Conservation (phyloP, 2,329 filamentous ascomycete genomes). For the Colletotrichum falcatum region DNA sequence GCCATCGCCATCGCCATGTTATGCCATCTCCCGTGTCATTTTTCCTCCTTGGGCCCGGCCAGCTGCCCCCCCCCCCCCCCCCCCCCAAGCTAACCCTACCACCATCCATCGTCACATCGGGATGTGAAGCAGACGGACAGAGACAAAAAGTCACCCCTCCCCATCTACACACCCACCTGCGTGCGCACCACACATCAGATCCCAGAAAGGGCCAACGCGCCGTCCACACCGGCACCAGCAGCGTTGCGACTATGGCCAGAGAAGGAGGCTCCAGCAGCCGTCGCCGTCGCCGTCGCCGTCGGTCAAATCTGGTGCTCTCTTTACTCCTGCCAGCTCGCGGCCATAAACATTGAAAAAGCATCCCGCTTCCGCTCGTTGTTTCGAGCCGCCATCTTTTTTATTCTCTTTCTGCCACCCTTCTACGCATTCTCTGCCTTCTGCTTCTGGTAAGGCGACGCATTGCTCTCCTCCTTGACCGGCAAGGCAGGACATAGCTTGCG, state of each 20-base stretch:
- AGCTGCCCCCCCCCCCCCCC: background rate
- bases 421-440: background rate
- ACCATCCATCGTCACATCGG: background rate
- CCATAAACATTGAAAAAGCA: constrained; percentile 30
- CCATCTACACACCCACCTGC: background rate
- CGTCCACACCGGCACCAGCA: constrained; percentile 3
- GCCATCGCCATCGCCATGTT: constrained; percentile 10
- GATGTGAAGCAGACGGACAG: background rate
- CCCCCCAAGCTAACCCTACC: background rate
- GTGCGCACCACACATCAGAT: background rate
- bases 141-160: background rate
- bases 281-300: background rate
- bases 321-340: background rate
- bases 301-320: background rate
- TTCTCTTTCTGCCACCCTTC: background rate
- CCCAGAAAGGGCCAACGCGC: background rate
- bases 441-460: constrained; percentile 20
- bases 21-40: constrained; percentile 20
- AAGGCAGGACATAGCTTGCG: constrained; percentile 31
- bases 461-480: constrained; percentile 26
- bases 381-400: constrained; percentile 3
- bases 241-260: background rate
- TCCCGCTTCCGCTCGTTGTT: constrained; percentile 12
- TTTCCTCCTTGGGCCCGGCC: constrained; percentile 24
- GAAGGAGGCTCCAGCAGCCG: background rate